Percentiles rank a stretch among this genome's conserved stretches.
Evolutionary conservation across 805 yeast genomes (phyloP).

Genomic region (Pichia phayaonensis): DNA sequence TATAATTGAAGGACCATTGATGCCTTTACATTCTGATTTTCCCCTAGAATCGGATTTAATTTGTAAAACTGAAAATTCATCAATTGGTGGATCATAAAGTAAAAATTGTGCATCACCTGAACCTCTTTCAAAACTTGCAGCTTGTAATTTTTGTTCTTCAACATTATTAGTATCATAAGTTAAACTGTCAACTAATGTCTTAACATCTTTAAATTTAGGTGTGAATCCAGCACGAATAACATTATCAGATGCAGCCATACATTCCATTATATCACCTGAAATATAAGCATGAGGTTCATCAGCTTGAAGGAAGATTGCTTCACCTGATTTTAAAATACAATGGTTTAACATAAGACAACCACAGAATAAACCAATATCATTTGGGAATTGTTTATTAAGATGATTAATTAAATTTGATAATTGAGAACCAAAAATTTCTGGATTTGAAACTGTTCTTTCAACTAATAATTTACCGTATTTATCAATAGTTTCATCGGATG

Average conservation of each 20-base stretch:
- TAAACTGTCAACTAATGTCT: constrained; percentile 81
- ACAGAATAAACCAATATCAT: constrained; percentile 91
- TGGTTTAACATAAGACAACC: constrained; percentile 92
- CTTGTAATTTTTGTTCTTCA: constrained; percentile 81
- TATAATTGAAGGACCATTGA: constrained; percentile 83
- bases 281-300: constrained; percentile 98
- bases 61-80: constrained; percentile 90
- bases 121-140: constrained; percentile 52
- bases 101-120: constrained; percentile 59
- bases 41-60: constrained; percentile 53
- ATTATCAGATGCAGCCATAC: constrained; percentile 99
- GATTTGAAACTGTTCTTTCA: constrained; percentile 49
- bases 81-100: constrained; percentile 92
- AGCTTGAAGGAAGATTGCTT: constrained; percentile 94
- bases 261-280: constrained; percentile 94
- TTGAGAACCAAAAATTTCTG: constrained; percentile 48
- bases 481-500: constrained; percentile 52
- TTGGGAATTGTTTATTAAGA: constrained; percentile 81
- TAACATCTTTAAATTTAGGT: constrained; percentile 97
- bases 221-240: constrained; percentile 99
- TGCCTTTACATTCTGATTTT: constrained; percentile 47
- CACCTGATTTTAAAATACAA: constrained; percentile 74
- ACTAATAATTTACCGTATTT: constrained; percentile 59
- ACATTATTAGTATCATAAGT: constrained; percentile 86
- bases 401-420: constrained; percentile 71